Percentiles rank a stretch among this genome's conserved stretches.
These are phyloP conservation scores for Solanum chaucha DNA, from an alignment of 257 asterid genomes.

Conservation along the genomic window DNA sequence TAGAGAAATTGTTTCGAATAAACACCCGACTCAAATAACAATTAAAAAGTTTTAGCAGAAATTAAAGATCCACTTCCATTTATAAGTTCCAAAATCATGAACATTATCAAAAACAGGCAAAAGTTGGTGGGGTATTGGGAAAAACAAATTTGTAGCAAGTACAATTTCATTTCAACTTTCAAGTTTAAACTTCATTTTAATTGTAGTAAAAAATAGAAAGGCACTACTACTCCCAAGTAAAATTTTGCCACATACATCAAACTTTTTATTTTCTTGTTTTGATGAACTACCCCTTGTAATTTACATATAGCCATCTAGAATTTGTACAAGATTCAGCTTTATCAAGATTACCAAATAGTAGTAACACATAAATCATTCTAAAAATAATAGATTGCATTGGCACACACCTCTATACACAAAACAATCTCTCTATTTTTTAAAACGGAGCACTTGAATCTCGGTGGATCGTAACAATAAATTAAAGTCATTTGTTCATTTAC, in stretches of 20 bases:
- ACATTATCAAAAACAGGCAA: neutral
- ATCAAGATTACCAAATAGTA: neutral
- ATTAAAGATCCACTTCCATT: neutral
- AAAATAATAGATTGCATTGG: neutral
- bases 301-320: neutral
- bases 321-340: neutral
- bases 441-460: neutral
- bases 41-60: neutral
- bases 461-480: neutral
- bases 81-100: neutral
- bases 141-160: neutral
- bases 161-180: neutral
- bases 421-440: neutral
- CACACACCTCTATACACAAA: neutral
- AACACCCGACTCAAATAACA: neutral
- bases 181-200: neutral
- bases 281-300: neutral
- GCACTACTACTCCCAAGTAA: neutral
- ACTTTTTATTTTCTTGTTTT: neutral
- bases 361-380: neutral
- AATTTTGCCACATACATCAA: neutral
- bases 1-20: fast-evolving
- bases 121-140: slow-evolving; percentile 1
- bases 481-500: neutral
- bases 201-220: neutral